Conservation (phyloP, 2,329 filamentous ascomycete genomes). For the Harringtonia lauricola region DNA sequence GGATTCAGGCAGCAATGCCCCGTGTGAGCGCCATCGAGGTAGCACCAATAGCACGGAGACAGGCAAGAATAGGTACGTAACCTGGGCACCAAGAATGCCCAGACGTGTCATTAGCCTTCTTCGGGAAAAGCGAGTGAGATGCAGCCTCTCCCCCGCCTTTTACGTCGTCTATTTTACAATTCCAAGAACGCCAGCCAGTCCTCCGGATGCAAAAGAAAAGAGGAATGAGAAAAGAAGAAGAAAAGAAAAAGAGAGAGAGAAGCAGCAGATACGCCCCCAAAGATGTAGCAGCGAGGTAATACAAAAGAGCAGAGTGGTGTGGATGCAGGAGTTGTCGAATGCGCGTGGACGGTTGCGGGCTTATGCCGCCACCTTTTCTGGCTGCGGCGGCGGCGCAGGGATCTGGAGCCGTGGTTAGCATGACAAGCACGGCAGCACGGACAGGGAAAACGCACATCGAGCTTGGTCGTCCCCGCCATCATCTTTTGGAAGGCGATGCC, state of each 20-base stretch:
- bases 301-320: constrained; percentile 6
- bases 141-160: neutral
- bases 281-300: too few relatives aligned
- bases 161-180: neutral
- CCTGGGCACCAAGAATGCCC: too few relatives aligned
- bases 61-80: too few relatives aligned
- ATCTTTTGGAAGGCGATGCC: constrained; percentile 92
- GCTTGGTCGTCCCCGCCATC: constrained; percentile 79
- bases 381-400: constrained; percentile 6
- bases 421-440: neutral
- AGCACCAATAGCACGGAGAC: too few relatives aligned
- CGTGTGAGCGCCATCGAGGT: too few relatives aligned
- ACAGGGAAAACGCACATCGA: constrained; percentile 45
- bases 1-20: too few relatives aligned
- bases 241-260: neutral
- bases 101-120: too few relatives aligned
- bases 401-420: neutral
- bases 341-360: too few relatives aligned
- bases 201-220: constrained; percentile 1
- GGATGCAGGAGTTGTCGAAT: neutral
- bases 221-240: neutral
- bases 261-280: neutral
- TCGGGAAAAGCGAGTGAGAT: neutral
- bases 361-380: constrained; percentile 6
- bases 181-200: constrained; percentile 5